A percentile compares a stretch with the other conserved stretches of the same genome.
phyloP scores from a whole-genome alignment of 257 asterid species.

The Solanum microdontum region DNA sequence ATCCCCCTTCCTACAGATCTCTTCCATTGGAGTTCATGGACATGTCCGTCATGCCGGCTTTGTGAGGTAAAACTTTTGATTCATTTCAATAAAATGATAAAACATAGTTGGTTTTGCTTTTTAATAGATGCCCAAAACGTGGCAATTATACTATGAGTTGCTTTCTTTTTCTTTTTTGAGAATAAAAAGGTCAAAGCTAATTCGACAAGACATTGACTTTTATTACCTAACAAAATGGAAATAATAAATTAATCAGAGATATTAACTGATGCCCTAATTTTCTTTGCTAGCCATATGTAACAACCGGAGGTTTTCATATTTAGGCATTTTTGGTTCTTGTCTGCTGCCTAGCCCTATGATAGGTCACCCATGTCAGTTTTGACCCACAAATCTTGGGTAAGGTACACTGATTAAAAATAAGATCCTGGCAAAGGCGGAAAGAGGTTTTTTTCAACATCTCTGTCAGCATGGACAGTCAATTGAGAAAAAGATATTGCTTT shows the following conservation, averaged over 20 bases:
- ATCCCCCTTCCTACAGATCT: slow-evolving; percentile 49
- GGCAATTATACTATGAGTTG: background rate
- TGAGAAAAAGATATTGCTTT: background rate
- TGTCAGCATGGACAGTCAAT: background rate
- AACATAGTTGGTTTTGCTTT: background rate
- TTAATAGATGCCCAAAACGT: background rate
- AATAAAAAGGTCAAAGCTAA: background rate
- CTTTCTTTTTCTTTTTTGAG: background rate
- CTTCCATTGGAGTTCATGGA: slow-evolving; percentile 98
- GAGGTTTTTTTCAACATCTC: background rate
- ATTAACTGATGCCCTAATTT: background rate
- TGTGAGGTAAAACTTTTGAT: slow-evolving; percentile 64
- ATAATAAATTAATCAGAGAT: background rate
- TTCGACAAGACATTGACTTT: background rate
- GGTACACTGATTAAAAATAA: background rate
- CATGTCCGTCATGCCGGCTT: slow-evolving; percentile 84
- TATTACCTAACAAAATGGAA: background rate
- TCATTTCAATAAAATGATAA: slow-evolving; percentile 1
- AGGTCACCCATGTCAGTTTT: background rate
- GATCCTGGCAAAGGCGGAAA: background rate
- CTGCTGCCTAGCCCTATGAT: background rate
- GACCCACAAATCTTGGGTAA: background rate
- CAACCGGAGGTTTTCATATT: background rate
- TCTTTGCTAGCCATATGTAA: background rate
- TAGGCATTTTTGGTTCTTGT: background rate